Evolutionary conservation across 768 basidiomycete species (phyloP).

Genomic region (Filobasidium floriforme): DNA sequence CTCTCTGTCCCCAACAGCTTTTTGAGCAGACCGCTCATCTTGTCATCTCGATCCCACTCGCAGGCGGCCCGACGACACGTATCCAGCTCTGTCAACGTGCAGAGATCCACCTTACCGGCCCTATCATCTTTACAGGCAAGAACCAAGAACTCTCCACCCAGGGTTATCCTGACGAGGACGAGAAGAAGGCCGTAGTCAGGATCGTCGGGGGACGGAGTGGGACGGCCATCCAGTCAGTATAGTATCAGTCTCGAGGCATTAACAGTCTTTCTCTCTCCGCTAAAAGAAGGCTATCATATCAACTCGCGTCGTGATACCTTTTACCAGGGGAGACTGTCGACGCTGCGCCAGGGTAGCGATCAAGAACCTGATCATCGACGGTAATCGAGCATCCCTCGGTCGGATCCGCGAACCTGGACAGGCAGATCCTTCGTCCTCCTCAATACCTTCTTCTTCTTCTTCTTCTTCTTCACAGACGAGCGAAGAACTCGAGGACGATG

Average conservation of each 20-base stretch:
- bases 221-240: slow-evolving; percentile 20
- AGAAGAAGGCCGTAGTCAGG: slow-evolving; percentile 27
- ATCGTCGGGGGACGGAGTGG: slow-evolving; percentile 22
- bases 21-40: too few species aligned
- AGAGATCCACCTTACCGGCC: slow-evolving; percentile 37
- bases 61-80: slow-evolving; percentile 44
- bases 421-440: too few species aligned
- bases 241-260: slow-evolving; percentile 26
- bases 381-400: slow-evolving; percentile 39
- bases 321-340: slow-evolving; percentile 41
- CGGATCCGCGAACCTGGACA: slow-evolving; percentile 27
- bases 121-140: slow-evolving; percentile 45
- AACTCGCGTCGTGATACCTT: not conserved
- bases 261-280: not conserved
- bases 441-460: too few species aligned
- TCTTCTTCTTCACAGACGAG: too few species aligned
- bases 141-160: slow-evolving; percentile 47
- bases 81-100: slow-evolving; percentile 42
- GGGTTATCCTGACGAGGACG: slow-evolving; percentile 46
- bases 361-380: slow-evolving; percentile 43
- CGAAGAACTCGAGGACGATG: too few species aligned
- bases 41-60: not conserved
- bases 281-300: too few species aligned
- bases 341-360: slow-evolving; percentile 42
- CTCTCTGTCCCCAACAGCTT: too few species aligned